Percentiles rank a stretch among this genome's conserved stretches.
phyloP scores from a whole-genome alignment of 345 rosid genomes.

The Alliaria petiolata region DNA sequence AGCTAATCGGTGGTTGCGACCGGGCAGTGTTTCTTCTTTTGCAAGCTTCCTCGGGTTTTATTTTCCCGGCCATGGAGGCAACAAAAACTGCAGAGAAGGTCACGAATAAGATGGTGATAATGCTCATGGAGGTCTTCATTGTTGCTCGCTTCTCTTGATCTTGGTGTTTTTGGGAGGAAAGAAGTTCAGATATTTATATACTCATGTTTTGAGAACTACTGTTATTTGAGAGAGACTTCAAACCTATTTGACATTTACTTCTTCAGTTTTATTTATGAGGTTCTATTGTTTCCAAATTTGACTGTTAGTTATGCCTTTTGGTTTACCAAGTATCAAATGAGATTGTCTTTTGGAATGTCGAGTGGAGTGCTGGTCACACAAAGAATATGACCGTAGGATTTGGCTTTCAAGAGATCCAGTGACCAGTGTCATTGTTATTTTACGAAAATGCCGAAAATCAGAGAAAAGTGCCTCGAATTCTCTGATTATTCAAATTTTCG shows the following conservation, averaged over 20 bases:
- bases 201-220: not conserved
- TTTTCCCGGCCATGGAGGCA: conserved; percentile 1
- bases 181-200: not conserved
- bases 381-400: too few relatives aligned
- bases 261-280: not conserved
- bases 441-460: not conserved
- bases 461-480: not conserved
- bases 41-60: conserved; percentile 12
- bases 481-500: not conserved
- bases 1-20: not conserved
- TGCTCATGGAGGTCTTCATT: conserved; percentile 13
- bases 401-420: too few relatives aligned
- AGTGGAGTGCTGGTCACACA: too few relatives aligned
- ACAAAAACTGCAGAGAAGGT: not conserved
- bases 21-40: conserved; percentile 5
- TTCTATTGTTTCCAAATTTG: too few relatives aligned
- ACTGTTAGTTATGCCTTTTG: too few relatives aligned
- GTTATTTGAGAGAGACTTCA: not conserved
- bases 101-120: not conserved
- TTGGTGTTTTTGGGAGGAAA: not conserved
- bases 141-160: not conserved
- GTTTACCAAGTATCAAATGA: too few relatives aligned
- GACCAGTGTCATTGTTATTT: too few relatives aligned
- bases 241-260: not conserved
- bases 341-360: too few relatives aligned